A percentile compares a stretch with the other conserved stretches of the same genome.
Evolutionary conservation across 345 rosid genomes (phyloP).

Genomic region (Lepidium aucheri): DNA sequence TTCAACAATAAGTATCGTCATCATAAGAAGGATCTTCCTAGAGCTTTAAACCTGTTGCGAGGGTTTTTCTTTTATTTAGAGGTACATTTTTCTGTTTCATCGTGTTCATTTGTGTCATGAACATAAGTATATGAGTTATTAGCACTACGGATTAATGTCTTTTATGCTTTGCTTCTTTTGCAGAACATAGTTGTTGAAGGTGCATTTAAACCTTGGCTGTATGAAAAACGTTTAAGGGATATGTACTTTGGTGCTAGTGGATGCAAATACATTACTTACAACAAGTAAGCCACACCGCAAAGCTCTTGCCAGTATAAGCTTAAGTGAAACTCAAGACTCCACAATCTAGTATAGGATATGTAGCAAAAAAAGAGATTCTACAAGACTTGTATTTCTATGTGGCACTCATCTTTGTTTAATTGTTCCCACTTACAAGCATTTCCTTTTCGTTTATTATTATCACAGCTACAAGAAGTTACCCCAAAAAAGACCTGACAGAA

Average conservation of each 20-base stretch:
- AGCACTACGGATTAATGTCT: background rate
- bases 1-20: slow-evolving; percentile 22
- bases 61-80: slow-evolving; percentile 67
- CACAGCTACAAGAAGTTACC: slow-evolving; percentile 7
- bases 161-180: background rate
- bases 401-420: no score
- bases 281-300: background rate
- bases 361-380: slow-evolving; percentile 3
- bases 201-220: slow-evolving; percentile 50
- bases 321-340: background rate
- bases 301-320: background rate
- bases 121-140: background rate
- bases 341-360: background rate
- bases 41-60: slow-evolving; percentile 53
- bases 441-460: background rate
- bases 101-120: background rate
- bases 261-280: background rate
- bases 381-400: background rate
- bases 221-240: slow-evolving; percentile 21
- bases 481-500: background rate
- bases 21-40: slow-evolving; percentile 9
- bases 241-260: background rate
- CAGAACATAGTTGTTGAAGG: slow-evolving; percentile 47
- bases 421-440: background rate
- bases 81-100: slow-evolving; percentile 36